Evolutionary conservation across 805 yeast species (phyloP).

Genomic region (Candida peoriensis): DNA sequence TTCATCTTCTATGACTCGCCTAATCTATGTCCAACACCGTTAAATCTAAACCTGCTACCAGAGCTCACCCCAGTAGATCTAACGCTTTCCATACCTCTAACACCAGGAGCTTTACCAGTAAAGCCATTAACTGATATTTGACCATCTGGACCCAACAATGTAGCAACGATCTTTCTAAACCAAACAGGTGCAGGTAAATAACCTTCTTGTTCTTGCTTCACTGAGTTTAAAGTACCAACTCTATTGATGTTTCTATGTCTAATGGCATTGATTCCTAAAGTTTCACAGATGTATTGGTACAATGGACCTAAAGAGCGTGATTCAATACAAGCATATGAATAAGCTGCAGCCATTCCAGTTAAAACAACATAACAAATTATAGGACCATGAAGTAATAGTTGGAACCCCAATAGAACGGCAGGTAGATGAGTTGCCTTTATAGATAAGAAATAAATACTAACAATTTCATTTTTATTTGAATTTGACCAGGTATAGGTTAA

Average conservation of each 20-base stretch:
- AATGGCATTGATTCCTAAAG: conserved; percentile 17
- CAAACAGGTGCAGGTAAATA: conserved; percentile 51
- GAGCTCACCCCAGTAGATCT: neutral
- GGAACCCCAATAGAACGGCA: conserved; percentile 37
- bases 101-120: conserved; percentile 7
- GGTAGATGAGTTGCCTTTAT: conserved; percentile 58
- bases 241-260: conserved; percentile 23
- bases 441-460: conserved; percentile 49
- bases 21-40: conserved; percentile 35
- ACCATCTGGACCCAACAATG: too few relatives aligned
- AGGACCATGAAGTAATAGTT: conserved; percentile 38
- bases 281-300: conserved; percentile 23
- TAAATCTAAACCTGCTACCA: too few relatives aligned
- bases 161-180: conserved; percentile 29
- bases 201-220: conserved; percentile 42
- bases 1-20: conserved; percentile 25
- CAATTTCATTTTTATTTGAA: conserved; percentile 42
- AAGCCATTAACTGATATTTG: too few relatives aligned
- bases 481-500: conserved; percentile 59
- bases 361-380: conserved; percentile 35
- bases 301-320: conserved; percentile 45
- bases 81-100: conserved; percentile 1
- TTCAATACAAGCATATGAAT: conserved; percentile 56
- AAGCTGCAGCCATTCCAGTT: conserved; percentile 52
- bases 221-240: conserved; percentile 26